Conservation (phyloP, 768 basidiomycete genomes). For the Tulasnella sp. region DNA sequence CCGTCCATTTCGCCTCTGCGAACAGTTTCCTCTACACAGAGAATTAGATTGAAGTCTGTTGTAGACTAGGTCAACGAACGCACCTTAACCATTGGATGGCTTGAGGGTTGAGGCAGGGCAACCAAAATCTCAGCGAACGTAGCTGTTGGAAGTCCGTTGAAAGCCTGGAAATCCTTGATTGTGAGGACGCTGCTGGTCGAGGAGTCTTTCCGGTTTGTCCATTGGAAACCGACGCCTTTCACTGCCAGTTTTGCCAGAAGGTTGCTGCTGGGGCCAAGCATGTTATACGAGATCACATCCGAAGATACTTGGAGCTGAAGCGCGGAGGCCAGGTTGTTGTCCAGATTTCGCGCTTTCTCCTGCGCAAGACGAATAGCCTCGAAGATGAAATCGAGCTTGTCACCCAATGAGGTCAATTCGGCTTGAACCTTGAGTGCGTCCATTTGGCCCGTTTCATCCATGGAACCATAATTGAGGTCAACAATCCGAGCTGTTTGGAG, state of each 20-base stretch:
- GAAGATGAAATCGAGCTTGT: conserved; percentile 79
- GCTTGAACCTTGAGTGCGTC: conserved; percentile 65
- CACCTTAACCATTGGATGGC: conserved; percentile 70
- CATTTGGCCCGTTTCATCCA: conserved; percentile 43
- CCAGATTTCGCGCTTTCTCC: conserved; percentile 53
- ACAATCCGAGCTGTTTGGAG: conserved; percentile 40
- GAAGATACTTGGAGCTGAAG: conserved; percentile 76
- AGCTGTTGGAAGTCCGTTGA: conserved; percentile 78
- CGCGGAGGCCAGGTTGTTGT: conserved; percentile 68
- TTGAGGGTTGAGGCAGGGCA: conserved; percentile 45
- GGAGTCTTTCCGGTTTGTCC: conserved; percentile 83
- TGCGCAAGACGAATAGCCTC: conserved; percentile 82
- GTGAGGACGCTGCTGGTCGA: conserved; percentile 74
- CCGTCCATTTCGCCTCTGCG: conserved; percentile 70
- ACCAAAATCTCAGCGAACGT: conserved; percentile 84
- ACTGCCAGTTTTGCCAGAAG: conserved; percentile 84
- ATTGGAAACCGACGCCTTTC: conserved; percentile 69
- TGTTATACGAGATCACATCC: conserved; percentile 84
- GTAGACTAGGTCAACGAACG: not conserved
- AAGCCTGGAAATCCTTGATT: conserved; percentile 73
- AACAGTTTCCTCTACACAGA: conserved; percentile 61
- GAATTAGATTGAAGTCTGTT: conserved; percentile 1
- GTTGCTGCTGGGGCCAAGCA: conserved; percentile 69
- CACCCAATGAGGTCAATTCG: conserved; percentile 65
- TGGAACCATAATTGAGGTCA: conserved; percentile 37